Evolutionary conservation across 768 basidiomycete species (phyloP).

Genomic region (Tricholoma flavovirens): DNA sequence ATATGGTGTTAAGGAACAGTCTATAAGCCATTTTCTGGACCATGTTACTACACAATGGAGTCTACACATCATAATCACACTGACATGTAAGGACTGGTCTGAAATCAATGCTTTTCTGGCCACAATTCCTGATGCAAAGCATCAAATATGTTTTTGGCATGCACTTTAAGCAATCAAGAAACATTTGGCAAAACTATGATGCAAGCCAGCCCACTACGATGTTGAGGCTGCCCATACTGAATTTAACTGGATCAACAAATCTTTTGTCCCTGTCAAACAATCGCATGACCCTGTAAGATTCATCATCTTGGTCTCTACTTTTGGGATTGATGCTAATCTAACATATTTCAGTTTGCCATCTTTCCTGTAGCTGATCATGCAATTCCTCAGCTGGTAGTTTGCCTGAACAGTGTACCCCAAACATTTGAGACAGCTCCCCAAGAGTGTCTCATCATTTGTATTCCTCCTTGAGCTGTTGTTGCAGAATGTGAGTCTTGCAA

Average conservation of each 20-base stretch:
- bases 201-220: not conserved
- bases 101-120: not conserved
- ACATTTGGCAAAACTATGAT: not conserved
- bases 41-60: too few species aligned
- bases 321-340: too few species aligned
- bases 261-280: not conserved
- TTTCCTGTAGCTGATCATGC: too few species aligned
- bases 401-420: not conserved
- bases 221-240: not conserved
- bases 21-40: not conserved
- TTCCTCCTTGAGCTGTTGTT: too few species aligned
- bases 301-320: too few species aligned
- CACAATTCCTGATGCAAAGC: not conserved
- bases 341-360: too few species aligned
- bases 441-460: not conserved
- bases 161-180: not conserved
- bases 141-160: not conserved
- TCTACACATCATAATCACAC: not conserved
- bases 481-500: too few species aligned
- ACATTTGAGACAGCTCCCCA: not conserved
- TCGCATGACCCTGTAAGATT: not conserved
- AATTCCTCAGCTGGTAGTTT: not conserved
- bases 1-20: not conserved
- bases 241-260: not conserved
- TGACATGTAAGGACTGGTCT: not conserved